Evolutionary conservation across 352 stramenopile species (phyloP).

Genomic region (Lagenidium giganteum): DNA sequence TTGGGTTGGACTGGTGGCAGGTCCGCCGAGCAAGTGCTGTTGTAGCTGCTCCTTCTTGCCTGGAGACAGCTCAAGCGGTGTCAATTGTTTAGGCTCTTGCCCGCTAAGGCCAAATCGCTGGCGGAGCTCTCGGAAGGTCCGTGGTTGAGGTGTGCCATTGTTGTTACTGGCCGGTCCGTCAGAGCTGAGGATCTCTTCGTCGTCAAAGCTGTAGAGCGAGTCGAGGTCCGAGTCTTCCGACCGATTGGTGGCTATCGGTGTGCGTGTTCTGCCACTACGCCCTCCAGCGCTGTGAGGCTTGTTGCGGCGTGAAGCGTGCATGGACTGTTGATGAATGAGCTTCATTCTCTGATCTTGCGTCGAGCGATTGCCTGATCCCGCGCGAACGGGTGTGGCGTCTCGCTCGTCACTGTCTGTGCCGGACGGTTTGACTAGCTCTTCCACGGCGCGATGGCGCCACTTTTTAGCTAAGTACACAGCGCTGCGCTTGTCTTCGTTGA

Average conservation of each 20-base stretch:
- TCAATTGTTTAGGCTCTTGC: conserved; percentile 4
- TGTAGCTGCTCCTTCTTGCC: conserved; percentile 10
- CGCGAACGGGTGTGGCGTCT: neutral
- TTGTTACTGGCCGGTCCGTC: neutral
- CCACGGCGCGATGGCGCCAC: conserved; percentile 52
- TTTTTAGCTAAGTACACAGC: conserved; percentile 75
- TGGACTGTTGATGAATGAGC: no score
- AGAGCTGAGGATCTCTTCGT: conserved; percentile 58
- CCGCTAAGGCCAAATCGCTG: conserved; percentile 21
- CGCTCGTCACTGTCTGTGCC: conserved; percentile 4
- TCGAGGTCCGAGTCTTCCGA: conserved; percentile 46
- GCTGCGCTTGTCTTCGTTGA: conserved; percentile 74
- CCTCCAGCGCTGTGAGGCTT: conserved; percentile 1
- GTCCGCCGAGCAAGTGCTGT: no score
- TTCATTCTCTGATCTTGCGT: no score
- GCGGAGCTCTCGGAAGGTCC: conserved; percentile 21
- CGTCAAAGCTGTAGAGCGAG: conserved; percentile 53
- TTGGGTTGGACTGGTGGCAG: conserved; percentile 1
- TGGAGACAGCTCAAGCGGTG: conserved; percentile 23
- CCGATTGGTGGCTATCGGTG: conserved; percentile 26
- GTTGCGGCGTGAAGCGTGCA: no score
- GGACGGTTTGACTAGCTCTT: conserved; percentile 47
- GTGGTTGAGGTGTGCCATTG: conserved; percentile 5
- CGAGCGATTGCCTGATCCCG: no score
- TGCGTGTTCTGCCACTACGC: conserved; percentile 4